Conservation (phyloP, 2,329 filamentous ascomycete genomes). For the Penicillium sp. region DNA sequence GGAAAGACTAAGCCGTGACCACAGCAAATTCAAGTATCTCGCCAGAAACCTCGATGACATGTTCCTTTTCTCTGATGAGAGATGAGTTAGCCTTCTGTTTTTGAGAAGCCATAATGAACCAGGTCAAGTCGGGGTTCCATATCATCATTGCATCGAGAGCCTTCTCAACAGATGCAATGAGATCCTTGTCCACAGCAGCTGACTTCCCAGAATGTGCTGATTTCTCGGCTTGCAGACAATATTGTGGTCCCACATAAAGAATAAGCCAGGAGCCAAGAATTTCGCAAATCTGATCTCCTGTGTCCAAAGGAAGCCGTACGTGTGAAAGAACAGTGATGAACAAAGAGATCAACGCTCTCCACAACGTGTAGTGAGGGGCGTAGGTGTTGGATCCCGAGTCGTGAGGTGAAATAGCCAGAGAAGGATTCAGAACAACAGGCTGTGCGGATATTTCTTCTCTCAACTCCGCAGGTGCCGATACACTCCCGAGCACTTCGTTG, state of each 20-base stretch:
- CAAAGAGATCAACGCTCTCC: conserved; percentile 33
- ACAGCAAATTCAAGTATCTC: conserved; percentile 11
- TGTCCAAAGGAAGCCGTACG: conserved; percentile 36
- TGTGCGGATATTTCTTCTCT: not conserved
- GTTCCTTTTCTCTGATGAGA: not conserved
- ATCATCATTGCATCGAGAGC: conserved; percentile 36
- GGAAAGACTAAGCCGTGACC: not conserved
- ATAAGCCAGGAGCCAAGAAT: conserved; percentile 34
- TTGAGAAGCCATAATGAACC: conserved; percentile 35
- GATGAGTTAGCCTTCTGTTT: not conserved
- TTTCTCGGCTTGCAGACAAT: conserved; percentile 23
- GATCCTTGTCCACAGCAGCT: conserved; percentile 1
- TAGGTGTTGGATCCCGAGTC: conserved; percentile 26
- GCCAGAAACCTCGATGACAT: conserved; percentile 26
- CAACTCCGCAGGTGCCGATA: not conserved
- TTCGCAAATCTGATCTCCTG: conserved; percentile 38
- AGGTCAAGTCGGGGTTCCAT: conserved; percentile 39
- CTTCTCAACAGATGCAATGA: conserved; percentile 21
- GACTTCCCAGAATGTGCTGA: not conserved
- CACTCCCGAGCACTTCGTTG: not conserved
- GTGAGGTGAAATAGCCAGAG: conserved; percentile 18
- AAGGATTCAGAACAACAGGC: conserved; percentile 6
- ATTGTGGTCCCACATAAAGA: conserved; percentile 29
- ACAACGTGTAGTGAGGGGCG: conserved; percentile 36
- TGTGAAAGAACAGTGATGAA: conserved; percentile 36